A percentile compares a stretch with the other conserved stretches of the same genome.
Evolutionary conservation across 768 basidiomycete species (phyloP).

Genomic region (Thelephora aurantiotincta): DNA sequence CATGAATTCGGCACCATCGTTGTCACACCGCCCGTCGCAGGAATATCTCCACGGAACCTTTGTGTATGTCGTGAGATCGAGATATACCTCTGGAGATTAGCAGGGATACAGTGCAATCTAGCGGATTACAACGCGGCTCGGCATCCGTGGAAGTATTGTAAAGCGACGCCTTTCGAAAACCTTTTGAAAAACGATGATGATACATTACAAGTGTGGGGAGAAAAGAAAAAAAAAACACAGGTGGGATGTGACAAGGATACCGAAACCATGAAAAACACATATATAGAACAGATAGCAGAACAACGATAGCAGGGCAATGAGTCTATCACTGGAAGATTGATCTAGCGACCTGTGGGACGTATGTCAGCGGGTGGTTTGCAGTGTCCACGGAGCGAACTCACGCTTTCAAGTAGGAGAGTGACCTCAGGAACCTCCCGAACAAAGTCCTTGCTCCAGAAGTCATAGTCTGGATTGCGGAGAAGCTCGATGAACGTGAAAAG

Average conservation of each 20-base stretch:
- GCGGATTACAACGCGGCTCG: too few relatives aligned
- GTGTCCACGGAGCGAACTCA: constrained; percentile 23
- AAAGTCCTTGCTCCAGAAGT: constrained; percentile 84
- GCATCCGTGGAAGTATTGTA: too few relatives aligned
- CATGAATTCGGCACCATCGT: too few relatives aligned
- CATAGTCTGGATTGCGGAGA: constrained; percentile 79
- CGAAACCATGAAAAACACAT: constrained; percentile 43
- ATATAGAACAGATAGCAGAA: constrained; percentile 69
- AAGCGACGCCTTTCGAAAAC: constrained; percentile 9
- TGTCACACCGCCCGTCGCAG: too few relatives aligned
- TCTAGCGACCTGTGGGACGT: constrained; percentile 44
- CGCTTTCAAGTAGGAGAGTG: constrained; percentile 71
- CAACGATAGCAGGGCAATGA: constrained; percentile 31
- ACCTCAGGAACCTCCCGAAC: constrained; percentile 79
- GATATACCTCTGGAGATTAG: too few relatives aligned
- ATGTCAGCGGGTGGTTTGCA: constrained; percentile 1
- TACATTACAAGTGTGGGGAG: constrained; percentile 70
- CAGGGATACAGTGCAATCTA: too few relatives aligned
- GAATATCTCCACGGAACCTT: too few relatives aligned
- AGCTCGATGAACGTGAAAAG: constrained; percentile 89
- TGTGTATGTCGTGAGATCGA: too few relatives aligned
- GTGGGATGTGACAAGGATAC: constrained; percentile 24
- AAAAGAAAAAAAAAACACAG: constrained; percentile 25
- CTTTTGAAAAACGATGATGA: constrained; percentile 50
- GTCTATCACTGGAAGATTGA: constrained; percentile 70